Conservation (phyloP, 371 early-diverging fungal genomes). For the Rhizopus delemar region DNA sequence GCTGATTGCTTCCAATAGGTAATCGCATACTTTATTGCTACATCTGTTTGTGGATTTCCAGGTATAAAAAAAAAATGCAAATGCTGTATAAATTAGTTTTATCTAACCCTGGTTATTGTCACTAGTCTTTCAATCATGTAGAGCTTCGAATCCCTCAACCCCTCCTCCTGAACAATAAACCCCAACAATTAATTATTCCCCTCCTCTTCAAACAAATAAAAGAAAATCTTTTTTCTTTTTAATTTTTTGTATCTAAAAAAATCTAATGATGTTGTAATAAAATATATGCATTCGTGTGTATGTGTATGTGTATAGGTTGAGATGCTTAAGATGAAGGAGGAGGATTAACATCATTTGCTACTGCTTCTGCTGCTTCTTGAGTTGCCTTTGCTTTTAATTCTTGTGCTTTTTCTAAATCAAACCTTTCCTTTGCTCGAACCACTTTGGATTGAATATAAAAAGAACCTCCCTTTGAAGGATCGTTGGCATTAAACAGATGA, state of each 20-base stretch:
- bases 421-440: constrained; percentile 87
- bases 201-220: not conserved
- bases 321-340: constrained; percentile 11
- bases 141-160: constrained; percentile 8
- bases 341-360: constrained; percentile 23
- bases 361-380: constrained; percentile 31
- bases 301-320: not conserved
- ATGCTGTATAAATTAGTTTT: not conserved
- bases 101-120: not conserved
- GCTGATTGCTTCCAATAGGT: constrained; percentile 34
- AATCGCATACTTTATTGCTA: constrained; percentile 66
- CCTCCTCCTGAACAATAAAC: not conserved
- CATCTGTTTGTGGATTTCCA: constrained; percentile 80
- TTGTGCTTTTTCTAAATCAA: constrained; percentile 83
- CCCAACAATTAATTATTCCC: not conserved
- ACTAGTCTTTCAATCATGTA: constrained; percentile 34
- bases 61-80: constrained; percentile 27
- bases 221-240: not conserved
- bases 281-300: no score
- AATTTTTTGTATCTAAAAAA: no score
- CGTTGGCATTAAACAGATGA: constrained; percentile 88
- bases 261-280: no score
- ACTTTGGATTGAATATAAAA: constrained; percentile 95
- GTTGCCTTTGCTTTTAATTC: constrained; percentile 43
- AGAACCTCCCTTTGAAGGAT: constrained; percentile 84